These are phyloP conservation scores for Chaetoceros tenuissimus DNA, from an alignment of 108 stramenopile genomes.

Conservation along the genomic window DNA sequence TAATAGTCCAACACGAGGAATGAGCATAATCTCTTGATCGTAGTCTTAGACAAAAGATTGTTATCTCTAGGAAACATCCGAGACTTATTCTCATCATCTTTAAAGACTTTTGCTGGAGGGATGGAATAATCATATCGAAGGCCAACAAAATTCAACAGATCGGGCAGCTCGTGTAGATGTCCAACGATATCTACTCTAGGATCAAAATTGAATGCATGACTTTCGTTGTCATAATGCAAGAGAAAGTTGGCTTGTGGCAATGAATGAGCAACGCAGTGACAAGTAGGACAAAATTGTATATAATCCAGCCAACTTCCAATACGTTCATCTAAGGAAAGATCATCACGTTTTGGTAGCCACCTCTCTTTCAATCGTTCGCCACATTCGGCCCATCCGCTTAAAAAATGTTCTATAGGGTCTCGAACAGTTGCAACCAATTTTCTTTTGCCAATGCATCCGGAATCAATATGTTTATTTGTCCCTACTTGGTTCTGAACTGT, in stretches of 20 bases:
- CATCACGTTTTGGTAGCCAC: slow-evolving; percentile 1
- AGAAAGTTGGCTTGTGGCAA: slow-evolving; percentile 24
- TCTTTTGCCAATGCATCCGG: slow-evolving; percentile 9
- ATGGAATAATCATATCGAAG: slow-evolving; percentile 3
- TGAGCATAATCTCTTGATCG: slow-evolving; percentile 10
- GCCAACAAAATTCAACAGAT: slow-evolving; percentile 4
- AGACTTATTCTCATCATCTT: slow-evolving; percentile 6
- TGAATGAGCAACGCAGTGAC: slow-evolving; percentile 14
- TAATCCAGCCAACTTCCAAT: slow-evolving; percentile 6
- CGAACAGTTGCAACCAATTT: slow-evolving; percentile 13
- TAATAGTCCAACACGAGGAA: slow-evolving; percentile 18
- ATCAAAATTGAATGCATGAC: no score
- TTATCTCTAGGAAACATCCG: slow-evolving; percentile 9
- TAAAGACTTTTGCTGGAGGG: slow-evolving; percentile 6
- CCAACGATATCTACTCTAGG: slow-evolving; percentile 15
- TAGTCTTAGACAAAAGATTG: slow-evolving; percentile 11
- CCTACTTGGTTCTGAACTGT: slow-evolving; percentile 5
- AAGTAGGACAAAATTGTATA: slow-evolving; percentile 1
- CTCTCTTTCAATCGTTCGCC: slow-evolving; percentile 8
- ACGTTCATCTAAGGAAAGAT: slow-evolving; percentile 5
- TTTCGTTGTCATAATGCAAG: slow-evolving; percentile 2
- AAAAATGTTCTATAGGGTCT: slow-evolving; percentile 18
- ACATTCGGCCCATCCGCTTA: slow-evolving; percentile 20
- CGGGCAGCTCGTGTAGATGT: slow-evolving; percentile 11
- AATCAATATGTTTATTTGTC: no score